Evolutionary conservation across 2,329 filamentous ascomycete genomes (phyloP), one percentile per base, ranked within the genome.

Genomic region (Cephalotrichum gorgonifer): DNA sequence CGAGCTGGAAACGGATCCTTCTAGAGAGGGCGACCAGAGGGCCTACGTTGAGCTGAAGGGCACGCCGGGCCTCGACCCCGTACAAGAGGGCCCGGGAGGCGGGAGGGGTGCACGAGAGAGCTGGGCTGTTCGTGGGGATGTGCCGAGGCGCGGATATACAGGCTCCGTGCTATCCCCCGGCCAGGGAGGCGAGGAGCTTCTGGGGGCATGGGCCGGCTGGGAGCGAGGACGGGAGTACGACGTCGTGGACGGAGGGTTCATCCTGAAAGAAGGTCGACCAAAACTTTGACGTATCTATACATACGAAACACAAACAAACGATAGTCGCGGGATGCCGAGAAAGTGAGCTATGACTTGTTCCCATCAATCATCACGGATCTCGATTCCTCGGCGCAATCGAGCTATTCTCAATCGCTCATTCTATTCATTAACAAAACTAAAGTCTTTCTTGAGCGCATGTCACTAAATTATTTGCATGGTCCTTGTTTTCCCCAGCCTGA

Each of bases 191-290:
- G 83, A 88, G 61, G 77, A 81, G 47, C 74, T 76, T 4, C 62
- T 96, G 53, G 67, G 66, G 46, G 63, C 74, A 45, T 96, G 91
- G 91, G 71, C 85, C 55, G 86, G 88, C 0, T 94, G 88, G 88
- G 74, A 70, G 52, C 76, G 71, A 57, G 88, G 86, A 1, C 72
- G 67, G 51, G 79, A 95, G 28, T 95, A 83, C 61, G 74, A 79
- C n/a, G 69, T 86, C 2, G 65, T 73, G 26, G 68, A 78, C 26
- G 85, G 84, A 1, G 81, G 78, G 0, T 62, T 88, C 53, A 74
- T 83, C 20, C 64, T 71, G 53, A 35, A 54, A 45, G 45, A 44
- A 7, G 30, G 58, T 43, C 54, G 44, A 49, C 59, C 64, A 5
- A 69, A 64, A 54, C 48, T 70, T 26, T 70, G 55, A 57, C 42